Evolutionary conservation across 1,284 basidiomycete genomes (phyloP).

Genomic region (Leccinum fuscescens): DNA sequence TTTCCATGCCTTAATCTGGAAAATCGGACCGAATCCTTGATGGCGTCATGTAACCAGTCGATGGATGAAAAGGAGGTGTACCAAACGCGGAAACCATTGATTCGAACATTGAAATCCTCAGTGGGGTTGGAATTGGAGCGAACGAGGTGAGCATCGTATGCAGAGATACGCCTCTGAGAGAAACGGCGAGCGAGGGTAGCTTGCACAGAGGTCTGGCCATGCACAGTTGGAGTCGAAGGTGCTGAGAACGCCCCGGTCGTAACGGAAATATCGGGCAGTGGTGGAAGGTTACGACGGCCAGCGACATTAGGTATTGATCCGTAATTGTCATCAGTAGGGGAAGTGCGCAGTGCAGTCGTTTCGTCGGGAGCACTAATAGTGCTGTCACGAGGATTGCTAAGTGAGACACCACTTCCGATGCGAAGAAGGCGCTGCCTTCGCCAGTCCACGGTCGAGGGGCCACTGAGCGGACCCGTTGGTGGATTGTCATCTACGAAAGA

Average conservation of each 20-base stretch:
- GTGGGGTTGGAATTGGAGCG: conserved; percentile 36
- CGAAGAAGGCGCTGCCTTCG: conserved; percentile 33
- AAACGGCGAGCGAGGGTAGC: conserved; percentile 31
- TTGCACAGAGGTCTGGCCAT: conserved; percentile 18
- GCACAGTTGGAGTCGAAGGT: conserved; percentile 17
- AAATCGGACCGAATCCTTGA: conserved; percentile 85
- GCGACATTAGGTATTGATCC: conserved; percentile 20
- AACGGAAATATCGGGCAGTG: conserved; percentile 9
- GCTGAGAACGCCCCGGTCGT: conserved; percentile 17
- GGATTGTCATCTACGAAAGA: conserved; percentile 17
- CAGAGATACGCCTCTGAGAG: conserved; percentile 62
- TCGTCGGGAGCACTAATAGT: conserved; percentile 13
- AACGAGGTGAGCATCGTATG: conserved; percentile 61
- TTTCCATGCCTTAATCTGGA: conserved; percentile 64
- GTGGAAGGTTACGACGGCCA: conserved; percentile 10
- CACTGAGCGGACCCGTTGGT: conserved; percentile 27
- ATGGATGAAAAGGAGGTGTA: conserved; percentile 83
- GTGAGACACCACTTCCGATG: conserved; percentile 19
- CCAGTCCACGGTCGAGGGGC: conserved; percentile 32
- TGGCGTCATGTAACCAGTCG: conserved; percentile 92
- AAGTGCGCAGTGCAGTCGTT: conserved; percentile 18
- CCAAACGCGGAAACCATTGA: conserved; percentile 90
- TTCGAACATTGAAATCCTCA: conserved; percentile 59
- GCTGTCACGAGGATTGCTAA: conserved; percentile 3
- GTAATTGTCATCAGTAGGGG: conserved; percentile 11